These are phyloP conservation scores for Leccinum insolens DNA, from an alignment of 1,284 basidiomycete genomes.

Conservation along the genomic window DNA sequence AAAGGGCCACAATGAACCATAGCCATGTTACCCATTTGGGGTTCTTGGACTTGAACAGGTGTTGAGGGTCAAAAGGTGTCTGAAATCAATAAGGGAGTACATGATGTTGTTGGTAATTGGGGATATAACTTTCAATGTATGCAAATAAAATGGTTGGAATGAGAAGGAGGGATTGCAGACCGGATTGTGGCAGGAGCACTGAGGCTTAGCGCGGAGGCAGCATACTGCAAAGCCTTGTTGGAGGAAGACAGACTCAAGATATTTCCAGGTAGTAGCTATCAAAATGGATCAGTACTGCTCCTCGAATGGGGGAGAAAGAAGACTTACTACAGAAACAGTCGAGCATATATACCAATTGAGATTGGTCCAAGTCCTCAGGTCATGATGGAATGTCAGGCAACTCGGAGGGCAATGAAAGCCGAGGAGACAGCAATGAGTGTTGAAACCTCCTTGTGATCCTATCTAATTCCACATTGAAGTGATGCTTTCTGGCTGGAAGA, in stretches of 20 bases:
- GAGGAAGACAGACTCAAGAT: neutral
- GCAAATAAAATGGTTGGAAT: neutral
- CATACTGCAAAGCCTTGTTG: neutral
- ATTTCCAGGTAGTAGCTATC: neutral
- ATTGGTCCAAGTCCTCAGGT: neutral
- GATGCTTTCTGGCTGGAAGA: neutral
- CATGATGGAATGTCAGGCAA: neutral
- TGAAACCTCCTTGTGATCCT: neutral
- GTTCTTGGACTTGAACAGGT: neutral
- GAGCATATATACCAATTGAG: neutral
- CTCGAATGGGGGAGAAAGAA: neutral
- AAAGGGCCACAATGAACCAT: neutral
- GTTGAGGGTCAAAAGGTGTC: neutral
- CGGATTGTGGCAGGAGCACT: neutral
- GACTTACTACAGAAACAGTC: neutral
- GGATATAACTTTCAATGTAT: neutral
- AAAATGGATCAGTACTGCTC: neutral
- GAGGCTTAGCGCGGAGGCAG: neutral
- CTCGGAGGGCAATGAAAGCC: neutral
- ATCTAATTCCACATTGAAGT: neutral
- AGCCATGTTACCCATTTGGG: neutral
- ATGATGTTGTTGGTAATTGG: neutral
- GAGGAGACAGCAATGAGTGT: neutral
- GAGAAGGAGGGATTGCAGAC: neutral
- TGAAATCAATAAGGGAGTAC: neutral